Percentiles rank a stretch among this genome's conserved stretches.
These are phyloP conservation scores for Uronychia binucleata DNA, from an alignment of 73 alveolate genomes.

Conservation along the genomic window DNA sequence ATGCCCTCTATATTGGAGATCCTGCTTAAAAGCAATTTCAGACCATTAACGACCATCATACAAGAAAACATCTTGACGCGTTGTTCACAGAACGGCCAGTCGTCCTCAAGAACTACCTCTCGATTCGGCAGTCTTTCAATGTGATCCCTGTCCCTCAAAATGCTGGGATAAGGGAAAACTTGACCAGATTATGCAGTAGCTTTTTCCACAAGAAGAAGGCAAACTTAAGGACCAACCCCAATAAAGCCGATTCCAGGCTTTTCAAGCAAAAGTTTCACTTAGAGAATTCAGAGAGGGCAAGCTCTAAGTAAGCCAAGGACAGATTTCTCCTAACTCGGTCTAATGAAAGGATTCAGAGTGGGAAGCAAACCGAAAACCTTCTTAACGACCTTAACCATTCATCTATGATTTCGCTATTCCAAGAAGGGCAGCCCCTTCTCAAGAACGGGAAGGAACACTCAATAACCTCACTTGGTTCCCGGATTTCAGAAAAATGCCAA, in stretches of 20 bases:
- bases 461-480: neutral
- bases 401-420: neutral
- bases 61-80: too few species aligned
- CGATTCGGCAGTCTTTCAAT: too few species aligned
- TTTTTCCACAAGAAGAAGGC: neutral
- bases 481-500: neutral
- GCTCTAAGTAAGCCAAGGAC: neutral
- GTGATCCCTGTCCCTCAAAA: too few species aligned
- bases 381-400: neutral
- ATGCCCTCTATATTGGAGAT: too few species aligned
- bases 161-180: too few species aligned
- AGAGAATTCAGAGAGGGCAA: neutral
- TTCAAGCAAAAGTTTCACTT: too few species aligned
- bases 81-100: too few species aligned
- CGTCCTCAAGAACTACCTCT: too few species aligned
- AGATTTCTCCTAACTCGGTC: neutral
- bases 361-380: too few species aligned
- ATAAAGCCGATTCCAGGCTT: neutral
- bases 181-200: neutral
- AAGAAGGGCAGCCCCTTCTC: neutral
- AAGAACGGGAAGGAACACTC: neutral
- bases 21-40: too few species aligned
- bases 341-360: neutral
- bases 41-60: too few species aligned
- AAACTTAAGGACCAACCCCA: neutral